These are phyloP conservation scores for Camelina hispida DNA, from an alignment of 345 rosid genomes.

Conservation along the genomic window DNA sequence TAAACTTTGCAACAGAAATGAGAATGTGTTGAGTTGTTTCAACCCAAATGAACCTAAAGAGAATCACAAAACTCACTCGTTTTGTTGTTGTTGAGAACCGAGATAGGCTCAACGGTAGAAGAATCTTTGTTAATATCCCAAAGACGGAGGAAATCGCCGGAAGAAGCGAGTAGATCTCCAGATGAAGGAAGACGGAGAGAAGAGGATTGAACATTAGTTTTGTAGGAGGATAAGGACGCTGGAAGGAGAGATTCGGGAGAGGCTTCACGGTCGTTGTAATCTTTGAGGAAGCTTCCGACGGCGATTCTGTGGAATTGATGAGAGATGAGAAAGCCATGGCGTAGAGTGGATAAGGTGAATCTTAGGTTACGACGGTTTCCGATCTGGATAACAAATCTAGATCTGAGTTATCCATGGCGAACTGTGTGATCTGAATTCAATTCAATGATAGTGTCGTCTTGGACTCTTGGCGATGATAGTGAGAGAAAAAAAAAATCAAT, in stretches of 20 bases:
- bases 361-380: no score
- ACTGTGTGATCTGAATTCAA: no score
- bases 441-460: no score
- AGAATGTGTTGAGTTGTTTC: no score
- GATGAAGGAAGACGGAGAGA: conserved; percentile 44
- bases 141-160: conserved; percentile 78
- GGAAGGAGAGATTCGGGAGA: conserved; percentile 58
- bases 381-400: no score
- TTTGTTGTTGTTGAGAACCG: conserved; percentile 74
- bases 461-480: no score
- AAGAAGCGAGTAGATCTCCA: conserved; percentile 67
- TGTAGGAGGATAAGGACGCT: conserved; percentile 84
- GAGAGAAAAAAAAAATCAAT: no score
- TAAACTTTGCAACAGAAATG: no score
- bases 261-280: conserved; percentile 63
- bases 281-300: conserved; percentile 87
- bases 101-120: conserved; percentile 50
- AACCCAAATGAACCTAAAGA: no score
- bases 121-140: conserved; percentile 62
- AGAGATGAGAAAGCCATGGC: conserved; percentile 80
- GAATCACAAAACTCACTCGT: conserved; percentile 64
- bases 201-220: conserved; percentile 76
- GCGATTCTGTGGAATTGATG: conserved; percentile 62
- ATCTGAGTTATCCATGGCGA: no score
- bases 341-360: conserved; percentile 75